phyloP scores from a whole-genome alignment of 768 basidiomycete species.

The Rhodosporidiobolus sp. region DNA sequence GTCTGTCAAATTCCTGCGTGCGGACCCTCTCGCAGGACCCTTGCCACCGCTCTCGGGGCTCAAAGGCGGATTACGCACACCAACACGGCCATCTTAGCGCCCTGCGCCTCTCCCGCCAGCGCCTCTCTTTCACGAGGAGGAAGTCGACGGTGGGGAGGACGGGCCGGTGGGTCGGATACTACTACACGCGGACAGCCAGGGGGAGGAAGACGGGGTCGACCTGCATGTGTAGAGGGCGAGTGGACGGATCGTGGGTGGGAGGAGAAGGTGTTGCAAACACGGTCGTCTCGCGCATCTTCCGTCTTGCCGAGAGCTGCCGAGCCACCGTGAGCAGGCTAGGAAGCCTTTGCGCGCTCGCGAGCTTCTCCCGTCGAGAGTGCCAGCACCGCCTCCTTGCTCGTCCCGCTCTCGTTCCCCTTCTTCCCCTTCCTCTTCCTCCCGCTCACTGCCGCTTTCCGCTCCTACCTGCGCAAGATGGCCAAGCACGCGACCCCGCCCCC shows the following conservation, averaged over 20 bases:
- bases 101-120: background rate
- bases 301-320: too few species aligned
- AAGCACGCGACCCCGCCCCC: background rate
- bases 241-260: background rate
- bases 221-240: background rate
- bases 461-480: background rate
- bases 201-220: background rate
- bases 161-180: constrained; percentile 16
- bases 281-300: too few species aligned
- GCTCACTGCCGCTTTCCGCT: background rate
- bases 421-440: background rate
- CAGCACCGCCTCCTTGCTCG: too few species aligned
- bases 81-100: constrained; percentile 4
- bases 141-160: background rate
- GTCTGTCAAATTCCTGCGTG: constrained; percentile 14
- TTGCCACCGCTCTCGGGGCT: background rate
- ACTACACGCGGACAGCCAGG: background rate
- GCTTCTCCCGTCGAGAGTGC: too few species aligned
- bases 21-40: background rate
- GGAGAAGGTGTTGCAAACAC: too few species aligned
- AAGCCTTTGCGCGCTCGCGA: too few species aligned
- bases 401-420: too few species aligned
- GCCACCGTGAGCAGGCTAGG: too few species aligned
- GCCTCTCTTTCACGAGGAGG: background rate
- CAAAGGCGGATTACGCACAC: background rate